Conservation (phyloP, 163 green algal species). For the Trebouxiophyceae sp. region DNA sequence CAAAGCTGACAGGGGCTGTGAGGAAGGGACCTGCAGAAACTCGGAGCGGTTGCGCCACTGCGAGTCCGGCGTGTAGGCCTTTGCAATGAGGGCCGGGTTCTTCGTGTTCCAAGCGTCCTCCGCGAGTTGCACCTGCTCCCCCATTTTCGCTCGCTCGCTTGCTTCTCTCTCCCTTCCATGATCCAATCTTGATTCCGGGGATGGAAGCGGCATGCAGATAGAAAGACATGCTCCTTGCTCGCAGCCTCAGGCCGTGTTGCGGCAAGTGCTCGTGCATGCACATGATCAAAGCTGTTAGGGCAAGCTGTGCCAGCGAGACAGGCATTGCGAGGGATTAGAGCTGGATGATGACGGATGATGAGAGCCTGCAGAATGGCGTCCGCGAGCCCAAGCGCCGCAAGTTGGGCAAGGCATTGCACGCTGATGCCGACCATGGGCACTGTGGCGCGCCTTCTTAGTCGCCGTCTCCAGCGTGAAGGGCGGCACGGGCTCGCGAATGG, state of each 20-base stretch:
- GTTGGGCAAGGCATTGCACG: background rate
- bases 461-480: constrained; percentile 43
- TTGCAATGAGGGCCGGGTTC: constrained; percentile 24
- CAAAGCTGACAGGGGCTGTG: background rate
- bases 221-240: background rate
- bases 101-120: constrained; percentile 45
- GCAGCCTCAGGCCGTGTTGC: background rate
- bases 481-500: constrained; percentile 1
- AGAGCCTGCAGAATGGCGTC: too few relatives aligned
- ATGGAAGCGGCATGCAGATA: background rate
- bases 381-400: background rate
- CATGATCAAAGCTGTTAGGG: too few relatives aligned
- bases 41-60: constrained; percentile 50
- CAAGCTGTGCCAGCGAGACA: too few relatives aligned
- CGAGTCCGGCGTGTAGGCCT: constrained; percentile 40
- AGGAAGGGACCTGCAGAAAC: constrained; percentile 32
- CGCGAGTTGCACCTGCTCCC: constrained; percentile 24
- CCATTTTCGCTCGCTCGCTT: too few relatives aligned
- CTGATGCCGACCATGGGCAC: too few relatives aligned
- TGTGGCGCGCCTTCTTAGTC: constrained; percentile 11
- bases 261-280: too few relatives aligned
- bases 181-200: too few relatives aligned
- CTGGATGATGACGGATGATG: too few relatives aligned
- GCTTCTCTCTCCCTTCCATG: too few relatives aligned
- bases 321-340: too few relatives aligned